phyloP scores from a whole-genome alignment of 352 stramenopile genomes.

The Blastocystis sp. region DNA sequence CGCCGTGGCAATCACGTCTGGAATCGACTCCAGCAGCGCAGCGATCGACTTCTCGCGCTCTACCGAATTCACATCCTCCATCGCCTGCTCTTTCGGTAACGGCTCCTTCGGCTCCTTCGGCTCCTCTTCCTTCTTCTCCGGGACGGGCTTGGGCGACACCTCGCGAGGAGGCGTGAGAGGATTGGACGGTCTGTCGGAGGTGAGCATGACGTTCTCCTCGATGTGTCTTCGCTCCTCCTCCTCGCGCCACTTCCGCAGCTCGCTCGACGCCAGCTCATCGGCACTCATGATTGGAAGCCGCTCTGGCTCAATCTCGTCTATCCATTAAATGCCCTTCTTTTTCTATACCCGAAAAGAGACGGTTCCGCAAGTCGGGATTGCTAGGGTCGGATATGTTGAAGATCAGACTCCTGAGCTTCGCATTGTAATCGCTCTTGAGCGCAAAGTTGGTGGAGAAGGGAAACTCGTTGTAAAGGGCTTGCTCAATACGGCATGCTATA shows the following conservation, averaged over 20 bases:
- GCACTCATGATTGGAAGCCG: slow-evolving; percentile 40
- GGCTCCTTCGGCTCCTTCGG: neutral
- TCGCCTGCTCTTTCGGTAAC: neutral
- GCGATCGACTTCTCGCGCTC: slow-evolving; percentile 53
- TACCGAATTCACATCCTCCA: neutral
- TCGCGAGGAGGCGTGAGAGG: neutral
- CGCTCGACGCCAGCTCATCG: slow-evolving; percentile 33
- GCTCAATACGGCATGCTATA: slow-evolving; percentile 55
- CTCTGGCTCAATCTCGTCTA: slow-evolving; percentile 44
- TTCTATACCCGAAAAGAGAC: slow-evolving; percentile 5
- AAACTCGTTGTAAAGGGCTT: slow-evolving; percentile 66
- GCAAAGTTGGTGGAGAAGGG: slow-evolving; percentile 13
- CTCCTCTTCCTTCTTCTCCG: neutral
- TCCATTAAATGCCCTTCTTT: neutral
- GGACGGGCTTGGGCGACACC: neutral
- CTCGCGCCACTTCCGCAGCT: slow-evolving; percentile 55
- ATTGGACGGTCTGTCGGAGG: neutral
- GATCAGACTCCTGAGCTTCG: slow-evolving; percentile 38
- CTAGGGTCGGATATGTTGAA: slow-evolving; percentile 46
- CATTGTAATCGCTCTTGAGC: slow-evolving; percentile 32
- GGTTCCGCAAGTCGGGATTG: slow-evolving; percentile 46
- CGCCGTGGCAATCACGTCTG: neutral
- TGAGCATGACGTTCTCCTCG: slow-evolving; percentile 63
- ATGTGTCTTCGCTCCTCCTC: slow-evolving; percentile 58
- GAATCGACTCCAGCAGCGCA: slow-evolving; percentile 35